phyloP scores from a whole-genome alignment of 2,329 filamentous ascomycete species.

The Talaromyces sp. region DNA sequence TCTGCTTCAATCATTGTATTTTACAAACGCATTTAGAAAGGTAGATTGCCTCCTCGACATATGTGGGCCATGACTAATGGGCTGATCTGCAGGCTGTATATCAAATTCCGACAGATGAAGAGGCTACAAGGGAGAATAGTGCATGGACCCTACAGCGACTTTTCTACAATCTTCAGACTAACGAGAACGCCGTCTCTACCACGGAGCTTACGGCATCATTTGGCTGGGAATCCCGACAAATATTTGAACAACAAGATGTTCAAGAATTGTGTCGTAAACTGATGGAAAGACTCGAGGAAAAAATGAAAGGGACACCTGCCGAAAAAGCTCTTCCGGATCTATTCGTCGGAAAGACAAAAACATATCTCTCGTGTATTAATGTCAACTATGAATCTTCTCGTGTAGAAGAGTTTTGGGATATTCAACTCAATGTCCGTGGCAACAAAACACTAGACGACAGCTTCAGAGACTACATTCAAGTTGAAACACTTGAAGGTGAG shows the following conservation, averaged over 20 bases:
- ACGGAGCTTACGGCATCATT: constrained; percentile 94
- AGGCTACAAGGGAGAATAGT: constrained; percentile 77
- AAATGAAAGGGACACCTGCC: constrained; percentile 93
- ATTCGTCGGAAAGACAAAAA: constrained; percentile 97
- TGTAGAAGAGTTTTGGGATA: constrained; percentile 97
- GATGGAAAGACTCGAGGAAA: constrained; percentile 95
- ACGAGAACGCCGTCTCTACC: constrained; percentile 75
- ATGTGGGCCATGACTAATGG: neutral
- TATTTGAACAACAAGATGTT: constrained; percentile 98
- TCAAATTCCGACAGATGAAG: constrained; percentile 86
- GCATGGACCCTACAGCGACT: constrained; percentile 90
- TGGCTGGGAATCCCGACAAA: constrained; percentile 95
- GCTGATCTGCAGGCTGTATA: constrained; percentile 71
- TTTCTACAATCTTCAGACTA: constrained; percentile 93
- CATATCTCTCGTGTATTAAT: constrained; percentile 97
- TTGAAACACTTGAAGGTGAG: constrained; percentile 94
- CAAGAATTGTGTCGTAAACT: constrained; percentile 94
- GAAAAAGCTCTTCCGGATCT: constrained; percentile 85
- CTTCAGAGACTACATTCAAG: constrained; percentile 93
- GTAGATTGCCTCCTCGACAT: constrained; percentile 41
- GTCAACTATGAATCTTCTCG: constrained; percentile 95
- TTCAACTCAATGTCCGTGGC: constrained; percentile 92
- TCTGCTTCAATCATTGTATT: constrained; percentile 76
- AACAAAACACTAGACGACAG: constrained; percentile 92
- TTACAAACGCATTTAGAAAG: constrained; percentile 91